Base-by-base conservation (phyloP, 306 rosid genomes). In the Dalbergia cultrata region DNA sequence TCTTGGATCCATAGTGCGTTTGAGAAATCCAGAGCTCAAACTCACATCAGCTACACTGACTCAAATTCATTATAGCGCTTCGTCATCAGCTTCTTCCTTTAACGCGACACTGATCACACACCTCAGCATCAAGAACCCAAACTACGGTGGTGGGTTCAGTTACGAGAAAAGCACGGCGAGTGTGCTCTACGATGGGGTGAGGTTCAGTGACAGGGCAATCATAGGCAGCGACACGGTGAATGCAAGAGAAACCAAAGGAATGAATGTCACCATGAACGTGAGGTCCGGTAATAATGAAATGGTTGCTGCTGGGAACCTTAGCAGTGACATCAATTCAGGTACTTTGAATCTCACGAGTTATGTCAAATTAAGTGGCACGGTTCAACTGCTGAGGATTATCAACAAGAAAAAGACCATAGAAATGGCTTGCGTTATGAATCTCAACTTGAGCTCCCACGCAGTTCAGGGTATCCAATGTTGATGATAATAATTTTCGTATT, bases 71-170 rank as follows among this genome's bases (percentile, higher is more conserved):
- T 22, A 70, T 14, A 11, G 2, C 74, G 1, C 83, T 1, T 60
- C 91, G 5, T 75, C 91, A 0, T 19, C 76, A 0, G 16, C 21
- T 1, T 17, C 85, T 47, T 82, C 85, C 0, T 70, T 89, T 16
- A 91, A 87, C 21, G 84, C 85, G 1, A 83, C 89, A 1, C 3
- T 92, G 12, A 11, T 71, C 9, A 77, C 90, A 1, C 41, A 56
- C 21, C 7, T 95, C 11, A 17, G 69, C 2, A 74, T 91, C 21
- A 14, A 57, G 43, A 95, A 95, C 59, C 84, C 86, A 0, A 95
- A 95, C 72, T 90, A 80, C 16, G 95, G 93, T 1, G 95, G 93
- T 1, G 69, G 69, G 17, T 85, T 88, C 70, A 13, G 47, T n/a
- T 91, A 83, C 22, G 86, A 84, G 6, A 41, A 78, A 49, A 77